These are phyloP conservation scores for Mycena rebaudengoi DNA, from an alignment of 768 basidiomycete genomes.

Conservation along the genomic window DNA sequence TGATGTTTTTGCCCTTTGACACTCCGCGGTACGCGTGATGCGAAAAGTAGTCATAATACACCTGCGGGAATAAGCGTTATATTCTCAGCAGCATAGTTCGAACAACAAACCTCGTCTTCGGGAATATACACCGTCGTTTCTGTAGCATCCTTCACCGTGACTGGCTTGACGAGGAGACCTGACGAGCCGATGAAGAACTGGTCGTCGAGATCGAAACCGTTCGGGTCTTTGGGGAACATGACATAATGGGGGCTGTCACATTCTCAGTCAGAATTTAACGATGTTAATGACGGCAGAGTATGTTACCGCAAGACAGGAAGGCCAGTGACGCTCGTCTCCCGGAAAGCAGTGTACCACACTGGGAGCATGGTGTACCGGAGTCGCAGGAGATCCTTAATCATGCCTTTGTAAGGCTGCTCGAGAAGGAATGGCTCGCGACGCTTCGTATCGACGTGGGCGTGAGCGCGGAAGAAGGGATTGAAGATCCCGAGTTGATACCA, in stretches of 20 bases:
- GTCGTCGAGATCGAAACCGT: slow-evolving; percentile 90
- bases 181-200: slow-evolving; percentile 93
- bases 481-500: slow-evolving; percentile 98
- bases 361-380: slow-evolving; percentile 89
- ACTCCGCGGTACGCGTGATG: slow-evolving; percentile 72
- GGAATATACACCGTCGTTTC: slow-evolving; percentile 83
- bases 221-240: slow-evolving; percentile 87
- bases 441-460: slow-evolving; percentile 98
- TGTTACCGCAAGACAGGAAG: slow-evolving; percentile 82
- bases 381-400: slow-evolving; percentile 79
- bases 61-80: slow-evolving; percentile 50
- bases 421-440: slow-evolving; percentile 94
- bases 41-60: slow-evolving; percentile 95
- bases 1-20: slow-evolving; percentile 70
- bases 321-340: slow-evolving; percentile 84
- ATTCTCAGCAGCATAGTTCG: neutral
- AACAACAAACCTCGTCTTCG: slow-evolving; percentile 73
- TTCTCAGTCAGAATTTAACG: neutral
- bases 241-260: slow-evolving; percentile 91
- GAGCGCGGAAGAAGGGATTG: slow-evolving; percentile 97
- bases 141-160: slow-evolving; percentile 76
- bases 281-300: neutral
- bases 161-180: slow-evolving; percentile 91
- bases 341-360: slow-evolving; percentile 98
- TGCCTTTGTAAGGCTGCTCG: slow-evolving; percentile 88